Base-by-base conservation (phyloP, 345 rosid species). In the Crucihimalaya himalaica region DNA sequence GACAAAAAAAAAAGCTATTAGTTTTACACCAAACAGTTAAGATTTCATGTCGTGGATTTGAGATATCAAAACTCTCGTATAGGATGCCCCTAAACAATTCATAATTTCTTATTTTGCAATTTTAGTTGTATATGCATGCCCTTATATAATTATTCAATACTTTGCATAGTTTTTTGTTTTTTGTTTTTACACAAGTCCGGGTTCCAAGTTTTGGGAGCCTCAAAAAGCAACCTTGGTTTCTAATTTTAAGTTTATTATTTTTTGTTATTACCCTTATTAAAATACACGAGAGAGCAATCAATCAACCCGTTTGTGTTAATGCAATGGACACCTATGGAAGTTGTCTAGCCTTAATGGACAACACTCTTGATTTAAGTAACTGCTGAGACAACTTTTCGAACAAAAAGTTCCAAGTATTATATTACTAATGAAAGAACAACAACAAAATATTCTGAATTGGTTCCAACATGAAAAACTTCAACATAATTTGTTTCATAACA, bases 121-220 rank as follows among this genome's bases (percentile, higher is more conserved):
- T 48, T 51, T 40, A 39, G 34, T 45, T 53, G 45, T 61, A 23
- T 16, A 47, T 46, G 43, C 28, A 47, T 46, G 43, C 28, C 42
- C 43, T 72, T 28, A 52, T 53, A 11, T 25, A n/a, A 72, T 4
- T 14, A 58, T 25, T 59, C 27, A n/a, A 16, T 58, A 21, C 16
- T 62, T 72, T 40, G 70, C 76, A 63, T 29, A 39, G 34, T 29
- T 32, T 63, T 62, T 28, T 4, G 6, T 7, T 8, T 13, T 23
- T 27, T 18, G 11, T 55, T 55, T 56, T 56, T 3, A 52, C 63
- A 34, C 65, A 32, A 64, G 58, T 55, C 65, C 65, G 71, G 71
- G n/a, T 73, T 56, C 58, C 77, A 64, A 45, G 77, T 55, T 64
- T 45, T 46, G 71, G 52, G 50, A 73, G 35, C 57, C 77, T 65